Conservation (phyloP, 176 grass and related monocot species). For the Eremochloa ophiuroides region DNA sequence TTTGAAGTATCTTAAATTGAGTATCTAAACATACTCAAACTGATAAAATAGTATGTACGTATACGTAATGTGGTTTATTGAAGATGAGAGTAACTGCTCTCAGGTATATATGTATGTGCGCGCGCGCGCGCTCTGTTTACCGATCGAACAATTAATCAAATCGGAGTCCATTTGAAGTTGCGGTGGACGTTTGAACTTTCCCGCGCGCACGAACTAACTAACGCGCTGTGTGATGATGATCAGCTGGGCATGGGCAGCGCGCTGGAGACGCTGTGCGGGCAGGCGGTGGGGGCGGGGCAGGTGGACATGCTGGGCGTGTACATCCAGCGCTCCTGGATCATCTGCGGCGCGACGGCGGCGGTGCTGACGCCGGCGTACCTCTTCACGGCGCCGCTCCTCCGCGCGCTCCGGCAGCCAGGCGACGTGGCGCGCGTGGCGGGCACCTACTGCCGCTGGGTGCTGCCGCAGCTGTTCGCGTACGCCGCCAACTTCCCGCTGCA, state of each 20-base stretch:
- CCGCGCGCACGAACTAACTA: neutral
- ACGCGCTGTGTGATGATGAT: neutral
- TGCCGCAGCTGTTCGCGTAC: slow-evolving; percentile 60
- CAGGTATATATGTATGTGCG: too few relatives aligned
- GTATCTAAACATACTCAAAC: too few relatives aligned
- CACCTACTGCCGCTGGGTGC: slow-evolving; percentile 30
- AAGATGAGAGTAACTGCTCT: too few relatives aligned
- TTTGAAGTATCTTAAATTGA: too few relatives aligned
- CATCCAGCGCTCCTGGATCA: slow-evolving; percentile 62
- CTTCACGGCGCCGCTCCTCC: slow-evolving; percentile 45
- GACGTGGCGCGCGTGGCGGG: slow-evolving; percentile 42
- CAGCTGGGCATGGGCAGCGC: slow-evolving; percentile 73
- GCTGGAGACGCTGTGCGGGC: slow-evolving; percentile 65
- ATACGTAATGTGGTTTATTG: too few relatives aligned
- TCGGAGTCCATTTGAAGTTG: neutral
- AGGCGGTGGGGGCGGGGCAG: slow-evolving; percentile 54
- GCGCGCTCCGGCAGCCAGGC: slow-evolving; percentile 31
- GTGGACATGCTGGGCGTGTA: slow-evolving; percentile 51
- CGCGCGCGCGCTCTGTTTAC: too few relatives aligned
- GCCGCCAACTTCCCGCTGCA: slow-evolving; percentile 71
- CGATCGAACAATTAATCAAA: too few relatives aligned
- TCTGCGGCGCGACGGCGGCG: slow-evolving; percentile 33
- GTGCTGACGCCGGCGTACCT: slow-evolving; percentile 37
- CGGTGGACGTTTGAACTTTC: neutral
- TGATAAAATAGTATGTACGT: too few relatives aligned